A percentile compares a stretch with the other conserved stretches of the same genome.
These are phyloP conservation scores for Naematelia aurantialba DNA, from an alignment of 768 basidiomycete species.

Conservation along the genomic window DNA sequence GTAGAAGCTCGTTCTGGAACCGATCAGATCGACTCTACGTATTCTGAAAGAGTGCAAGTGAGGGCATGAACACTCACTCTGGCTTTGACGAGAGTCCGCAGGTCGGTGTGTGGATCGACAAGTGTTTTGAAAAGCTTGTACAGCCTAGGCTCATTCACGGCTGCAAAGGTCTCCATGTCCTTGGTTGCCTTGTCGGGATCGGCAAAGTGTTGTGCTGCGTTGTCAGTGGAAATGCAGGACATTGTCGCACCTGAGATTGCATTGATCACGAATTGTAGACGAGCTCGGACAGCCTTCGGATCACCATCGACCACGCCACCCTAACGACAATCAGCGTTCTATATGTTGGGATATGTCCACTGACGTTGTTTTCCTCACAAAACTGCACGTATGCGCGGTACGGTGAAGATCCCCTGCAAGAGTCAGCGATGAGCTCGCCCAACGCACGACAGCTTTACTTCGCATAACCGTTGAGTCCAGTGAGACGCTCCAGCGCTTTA, in stretches of 20 bases:
- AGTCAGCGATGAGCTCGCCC: not conserved
- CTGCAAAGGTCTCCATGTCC: slow-evolving; percentile 78
- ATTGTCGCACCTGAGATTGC: slow-evolving; percentile 33
- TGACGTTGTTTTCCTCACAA: slow-evolving; percentile 79
- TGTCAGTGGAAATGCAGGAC: not conserved
- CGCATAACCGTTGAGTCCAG: slow-evolving; percentile 58
- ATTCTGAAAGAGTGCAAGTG: not conserved
- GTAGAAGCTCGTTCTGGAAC: slow-evolving; percentile 68
- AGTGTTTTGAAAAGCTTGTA: slow-evolving; percentile 80
- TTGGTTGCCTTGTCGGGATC: slow-evolving; percentile 72
- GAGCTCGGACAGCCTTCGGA: slow-evolving; percentile 61
- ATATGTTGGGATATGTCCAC: too few species aligned
- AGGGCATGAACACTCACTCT: slow-evolving; percentile 55
- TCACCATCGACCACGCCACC: slow-evolving; percentile 86
- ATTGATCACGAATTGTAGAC: slow-evolving; percentile 57
- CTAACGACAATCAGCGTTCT: slow-evolving; percentile 54
- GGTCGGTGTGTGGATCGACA: slow-evolving; percentile 76
- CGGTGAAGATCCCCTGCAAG: slow-evolving; percentile 59
- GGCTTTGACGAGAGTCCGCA: slow-evolving; percentile 74
- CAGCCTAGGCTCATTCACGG: slow-evolving; percentile 75
- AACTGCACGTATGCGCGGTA: slow-evolving; percentile 68
- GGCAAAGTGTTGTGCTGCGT: slow-evolving; percentile 52
- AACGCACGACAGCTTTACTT: slow-evolving; percentile 55
- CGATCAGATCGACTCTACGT: not conserved
- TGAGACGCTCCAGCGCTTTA: slow-evolving; percentile 60